Percentiles rank a stretch among this genome's conserved stretches.
phyloP scores from a whole-genome alignment of 768 basidiomycete species.

The Agrocybe praecox region DNA sequence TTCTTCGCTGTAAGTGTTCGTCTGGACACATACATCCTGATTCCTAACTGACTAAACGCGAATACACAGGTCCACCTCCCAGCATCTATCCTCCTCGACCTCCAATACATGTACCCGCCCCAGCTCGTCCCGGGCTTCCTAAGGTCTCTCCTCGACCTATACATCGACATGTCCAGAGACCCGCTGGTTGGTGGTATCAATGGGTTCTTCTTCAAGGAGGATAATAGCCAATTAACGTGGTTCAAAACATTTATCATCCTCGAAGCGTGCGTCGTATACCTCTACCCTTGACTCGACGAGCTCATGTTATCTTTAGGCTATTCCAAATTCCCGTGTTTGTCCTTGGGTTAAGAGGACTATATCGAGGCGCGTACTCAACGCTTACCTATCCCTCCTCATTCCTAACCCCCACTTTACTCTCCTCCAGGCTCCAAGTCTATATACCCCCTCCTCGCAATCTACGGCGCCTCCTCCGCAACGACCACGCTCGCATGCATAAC shows the following conservation, averaged over 20 bases:
- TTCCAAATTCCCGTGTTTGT: constrained; percentile 83
- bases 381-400: neutral
- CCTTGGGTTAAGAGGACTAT: constrained; percentile 63
- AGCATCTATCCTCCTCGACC: constrained; percentile 69
- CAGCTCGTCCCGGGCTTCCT: constrained; percentile 50
- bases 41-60: neutral
- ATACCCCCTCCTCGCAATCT: constrained; percentile 68
- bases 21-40: neutral
- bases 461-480: constrained; percentile 78
- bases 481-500: constrained; percentile 76
- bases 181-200: constrained; percentile 61
- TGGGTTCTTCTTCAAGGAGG: constrained; percentile 36
- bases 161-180: constrained; percentile 63
- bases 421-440: constrained; percentile 48
- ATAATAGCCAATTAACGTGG: constrained; percentile 49
- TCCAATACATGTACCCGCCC: constrained; percentile 66
- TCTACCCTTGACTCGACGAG: neutral
- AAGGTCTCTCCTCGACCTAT: constrained; percentile 45
- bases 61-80: constrained; percentile 61
- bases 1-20: constrained; percentile 62
- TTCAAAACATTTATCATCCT: constrained; percentile 65
- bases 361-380: constrained; percentile 43
- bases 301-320: constrained; percentile 33
- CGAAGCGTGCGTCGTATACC: constrained; percentile 51
- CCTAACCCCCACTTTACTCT: neutral